phyloP scores from a whole-genome alignment of 2,329 filamentous ascomycete species.

The Pyricularia grisea region DNA sequence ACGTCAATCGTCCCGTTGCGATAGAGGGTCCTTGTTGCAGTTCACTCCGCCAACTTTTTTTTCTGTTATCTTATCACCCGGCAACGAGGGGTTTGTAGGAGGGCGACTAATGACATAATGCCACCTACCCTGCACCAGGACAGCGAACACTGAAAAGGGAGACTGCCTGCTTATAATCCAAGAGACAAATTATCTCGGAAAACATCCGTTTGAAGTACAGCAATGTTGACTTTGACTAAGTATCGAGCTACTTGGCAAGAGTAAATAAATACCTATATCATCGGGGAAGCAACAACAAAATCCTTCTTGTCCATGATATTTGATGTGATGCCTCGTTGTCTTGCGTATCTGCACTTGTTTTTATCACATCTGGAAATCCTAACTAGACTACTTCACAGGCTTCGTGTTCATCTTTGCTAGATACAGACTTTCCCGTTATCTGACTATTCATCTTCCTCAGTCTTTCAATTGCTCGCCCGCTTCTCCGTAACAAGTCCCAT shows the following conservation, averaged over 20 bases:
- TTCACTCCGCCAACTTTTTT: neutral
- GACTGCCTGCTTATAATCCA: too few species aligned
- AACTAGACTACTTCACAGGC: neutral
- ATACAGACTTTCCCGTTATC: neutral
- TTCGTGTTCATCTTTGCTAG: neutral
- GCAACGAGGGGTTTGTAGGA: neutral
- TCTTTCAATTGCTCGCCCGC: neutral
- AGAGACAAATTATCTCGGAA: neutral
- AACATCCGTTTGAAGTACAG: neutral
- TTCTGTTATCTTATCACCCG: neutral
- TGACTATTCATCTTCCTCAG: neutral
- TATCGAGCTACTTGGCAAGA: too few species aligned
- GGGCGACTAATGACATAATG: neutral
- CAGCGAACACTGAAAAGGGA: too few species aligned
- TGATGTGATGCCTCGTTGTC: too few species aligned
- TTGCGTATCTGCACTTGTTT: neutral
- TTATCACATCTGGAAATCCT: neutral
- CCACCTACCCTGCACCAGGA: neutral
- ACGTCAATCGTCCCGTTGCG: neutral
- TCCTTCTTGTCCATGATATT: neutral
- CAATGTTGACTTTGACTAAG: too few species aligned
- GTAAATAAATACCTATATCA: too few species aligned
- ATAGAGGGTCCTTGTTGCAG: neutral
- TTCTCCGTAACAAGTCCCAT: neutral
- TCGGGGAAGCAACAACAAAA: neutral